Base-by-base conservation (phyloP, 2,329 filamentous ascomycete species). In the Colletotrichum eremochloae region DNA sequence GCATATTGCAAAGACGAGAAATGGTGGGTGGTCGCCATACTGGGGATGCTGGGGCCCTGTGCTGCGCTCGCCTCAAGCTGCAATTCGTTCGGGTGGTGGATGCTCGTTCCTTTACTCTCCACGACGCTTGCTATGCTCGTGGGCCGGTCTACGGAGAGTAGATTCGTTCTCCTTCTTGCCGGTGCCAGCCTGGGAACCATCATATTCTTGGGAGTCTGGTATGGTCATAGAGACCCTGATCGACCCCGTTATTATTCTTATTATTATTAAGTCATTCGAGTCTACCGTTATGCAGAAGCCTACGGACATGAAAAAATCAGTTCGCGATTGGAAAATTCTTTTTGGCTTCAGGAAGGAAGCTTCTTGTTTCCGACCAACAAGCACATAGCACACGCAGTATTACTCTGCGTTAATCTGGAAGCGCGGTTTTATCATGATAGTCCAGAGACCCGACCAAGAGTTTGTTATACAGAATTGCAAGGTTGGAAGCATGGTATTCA, bases 1-100 rank as follows among this genome's bases (percentile, higher is more conserved):
- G 24, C 9, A 8, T 74, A 68, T 66, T 9, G 69, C 53, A 67
- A 67, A 53, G 57, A 58, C 5, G 56, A 71, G 42, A 69, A 31
- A 40, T 69, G 74, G 74, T 70, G 68, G 74, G 0, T 63, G 2
- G 11, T 60, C 29, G 40, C 42, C 24, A 18, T 68, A 14, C 42
- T 52, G 42, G 75, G 29, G n/a, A 18, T 67, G 9, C 12, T 55
- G 18, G 36, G 11, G 12, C 48, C 48, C n/a, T 63, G n/a, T 8
- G 24, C 24, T 15, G 18, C 36, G 9, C 46, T 71, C 18, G n/a
- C 29, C 14, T 20, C 18, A 5, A 5, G 5, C 29, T 18, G n/a
- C 8, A 31, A 24, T 4, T 56, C 38, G 5, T 65, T 65, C 46
- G 50, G 63, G 8, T 65, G 24, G 50, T 68, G 60, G 60, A 15